These are phyloP conservation scores for Candida sakaeoensis DNA, from an alignment of 805 yeast species.

Conservation along the genomic window DNA sequence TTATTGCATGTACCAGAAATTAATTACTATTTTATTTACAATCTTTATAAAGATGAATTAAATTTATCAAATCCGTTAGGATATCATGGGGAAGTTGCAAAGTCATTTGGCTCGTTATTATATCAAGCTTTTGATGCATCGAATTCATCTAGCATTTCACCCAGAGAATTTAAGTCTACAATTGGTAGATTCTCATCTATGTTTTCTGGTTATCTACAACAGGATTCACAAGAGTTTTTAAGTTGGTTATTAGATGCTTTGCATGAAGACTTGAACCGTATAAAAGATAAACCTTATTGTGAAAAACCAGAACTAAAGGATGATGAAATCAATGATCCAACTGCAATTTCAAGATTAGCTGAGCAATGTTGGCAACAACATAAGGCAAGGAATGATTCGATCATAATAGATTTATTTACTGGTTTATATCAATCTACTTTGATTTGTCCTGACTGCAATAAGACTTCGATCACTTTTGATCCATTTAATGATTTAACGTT, in stretches of 20 bases:
- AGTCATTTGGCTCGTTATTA: slow-evolving; percentile 67
- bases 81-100: slow-evolving; percentile 75
- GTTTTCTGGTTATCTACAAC: slow-evolving; percentile 82
- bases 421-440: slow-evolving; percentile 89
- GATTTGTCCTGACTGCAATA: slow-evolving; percentile 79
- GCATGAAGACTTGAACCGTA: slow-evolving; percentile 89
- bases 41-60: slow-evolving; percentile 59
- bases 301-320: slow-evolving; percentile 82
- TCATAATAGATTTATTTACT: slow-evolving; percentile 79
- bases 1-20: slow-evolving; percentile 82
- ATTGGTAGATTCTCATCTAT: slow-evolving; percentile 75
- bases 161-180: slow-evolving; percentile 72
- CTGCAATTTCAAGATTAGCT: slow-evolving; percentile 61
- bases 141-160: slow-evolving; percentile 37
- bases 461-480: slow-evolving; percentile 84
- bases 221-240: slow-evolving; percentile 90
- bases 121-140: slow-evolving; percentile 47
- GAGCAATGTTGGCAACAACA: slow-evolving; percentile 77
- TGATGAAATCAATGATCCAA: slow-evolving; percentile 51
- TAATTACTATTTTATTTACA: slow-evolving; percentile 66
- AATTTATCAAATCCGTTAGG: slow-evolving; percentile 83
- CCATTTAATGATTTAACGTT: slow-evolving; percentile 88
- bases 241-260: slow-evolving; percentile 84
- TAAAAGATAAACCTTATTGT: slow-evolving; percentile 75
- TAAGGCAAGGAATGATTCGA: slow-evolving; percentile 75